Conservation (phyloP, 2,329 filamentous ascomycete species). For the Truncatella angustata region DNA sequence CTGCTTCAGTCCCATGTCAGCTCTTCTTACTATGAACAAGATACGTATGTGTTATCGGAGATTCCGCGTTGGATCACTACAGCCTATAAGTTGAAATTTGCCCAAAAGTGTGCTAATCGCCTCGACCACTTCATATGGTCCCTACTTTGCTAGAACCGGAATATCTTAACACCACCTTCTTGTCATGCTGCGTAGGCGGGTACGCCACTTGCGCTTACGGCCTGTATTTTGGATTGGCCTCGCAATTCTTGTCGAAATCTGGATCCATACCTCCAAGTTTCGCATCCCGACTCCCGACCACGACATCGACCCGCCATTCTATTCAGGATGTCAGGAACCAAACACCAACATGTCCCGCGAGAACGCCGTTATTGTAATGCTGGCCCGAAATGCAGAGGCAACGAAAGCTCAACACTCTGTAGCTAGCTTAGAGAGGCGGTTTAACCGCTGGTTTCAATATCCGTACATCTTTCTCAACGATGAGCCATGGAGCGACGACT, state of each 20-base stretch:
- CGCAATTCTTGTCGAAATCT: conserved; percentile 31
- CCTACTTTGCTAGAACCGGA: too few relatives aligned
- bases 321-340: conserved; percentile 37
- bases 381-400: conserved; percentile 43
- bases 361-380: conserved; percentile 43
- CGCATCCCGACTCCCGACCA: conserved; percentile 29
- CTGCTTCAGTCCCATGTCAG: too few relatives aligned
- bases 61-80: not conserved
- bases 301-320: conserved; percentile 38
- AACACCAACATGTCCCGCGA: conserved; percentile 33
- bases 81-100: not conserved
- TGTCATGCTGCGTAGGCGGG: conserved; percentile 1
- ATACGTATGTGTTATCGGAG: too few relatives aligned
- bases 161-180: not conserved
- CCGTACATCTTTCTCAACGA: conserved; percentile 46
- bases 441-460: conserved; percentile 46
- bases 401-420: conserved; percentile 36
- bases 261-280: conserved; percentile 32
- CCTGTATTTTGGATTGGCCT: conserved; percentile 17
- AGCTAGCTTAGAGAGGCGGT: conserved; percentile 38
- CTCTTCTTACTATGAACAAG: too few relatives aligned
- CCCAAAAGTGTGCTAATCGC: too few relatives aligned
- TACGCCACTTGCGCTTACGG: not conserved
- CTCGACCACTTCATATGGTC: too few relatives aligned
- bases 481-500: conserved; percentile 37